A percentile compares a stretch with the other conserved stretches of the same genome.
Evolutionary conservation across 345 rosid genomes (phyloP).

Genomic region (Eucalyptus curtisii): DNA sequence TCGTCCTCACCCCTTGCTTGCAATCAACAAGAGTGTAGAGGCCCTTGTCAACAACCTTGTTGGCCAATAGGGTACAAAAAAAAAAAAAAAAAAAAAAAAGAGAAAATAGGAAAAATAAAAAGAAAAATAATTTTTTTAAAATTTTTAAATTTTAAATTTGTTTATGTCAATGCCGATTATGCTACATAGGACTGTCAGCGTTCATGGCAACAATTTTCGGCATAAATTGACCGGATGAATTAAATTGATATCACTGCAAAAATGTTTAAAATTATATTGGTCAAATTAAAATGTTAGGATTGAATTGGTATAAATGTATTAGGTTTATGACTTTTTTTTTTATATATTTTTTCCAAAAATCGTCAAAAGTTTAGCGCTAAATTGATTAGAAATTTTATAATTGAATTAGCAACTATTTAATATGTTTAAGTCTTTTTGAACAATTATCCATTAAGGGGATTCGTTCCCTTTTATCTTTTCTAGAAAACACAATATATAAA

Average conservation of each 20-base stretch:
- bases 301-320: accelerated
- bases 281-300: no score
- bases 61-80: accelerated
- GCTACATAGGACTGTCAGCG: accelerated
- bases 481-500: neutral
- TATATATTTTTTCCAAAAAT: no score
- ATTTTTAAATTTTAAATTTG: no score
- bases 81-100: no score
- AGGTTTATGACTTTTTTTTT: no score
- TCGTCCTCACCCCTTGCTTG: no score
- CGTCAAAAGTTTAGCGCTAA: accelerated
- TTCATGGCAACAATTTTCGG: accelerated
- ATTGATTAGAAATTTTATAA: neutral
- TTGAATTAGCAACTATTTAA: neutral
- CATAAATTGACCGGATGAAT: accelerated
- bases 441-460: neutral
- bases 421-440: neutral
- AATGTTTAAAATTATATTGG: no score
- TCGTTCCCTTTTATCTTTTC: neutral
- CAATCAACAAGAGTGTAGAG: accelerated
- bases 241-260: no score
- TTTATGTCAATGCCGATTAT: no score
- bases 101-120: no score
- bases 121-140: accelerated
- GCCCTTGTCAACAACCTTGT: no score